Conservation (phyloP, 2,329 filamentous ascomycete genomes). For the Tolypocladium pustulatum region DNA sequence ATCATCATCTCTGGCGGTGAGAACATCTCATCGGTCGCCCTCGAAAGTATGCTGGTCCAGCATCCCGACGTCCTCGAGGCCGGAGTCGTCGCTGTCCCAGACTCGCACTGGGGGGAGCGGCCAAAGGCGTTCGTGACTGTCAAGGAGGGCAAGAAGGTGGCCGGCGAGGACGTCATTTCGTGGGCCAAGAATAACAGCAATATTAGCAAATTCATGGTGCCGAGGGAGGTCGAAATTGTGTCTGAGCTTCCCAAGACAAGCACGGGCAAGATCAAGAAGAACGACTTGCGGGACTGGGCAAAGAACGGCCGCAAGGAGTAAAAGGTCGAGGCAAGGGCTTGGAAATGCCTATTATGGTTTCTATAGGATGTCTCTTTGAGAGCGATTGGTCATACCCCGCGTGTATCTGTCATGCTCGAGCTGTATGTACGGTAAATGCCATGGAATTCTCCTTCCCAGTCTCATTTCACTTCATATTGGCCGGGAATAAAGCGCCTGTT, state of each 20-base stretch:
- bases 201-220: conserved; percentile 88
- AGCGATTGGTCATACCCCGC: background rate
- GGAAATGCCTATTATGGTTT: background rate
- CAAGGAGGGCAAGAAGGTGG: conserved; percentile 46
- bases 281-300: conserved; percentile 79
- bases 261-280: conserved; percentile 96
- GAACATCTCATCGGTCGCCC: conserved; percentile 88
- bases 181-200: conserved; percentile 76
- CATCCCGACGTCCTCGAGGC: conserved; percentile 87
- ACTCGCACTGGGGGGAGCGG: conserved; percentile 91
- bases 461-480: conserved; percentile 15
- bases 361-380: background rate
- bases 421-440: background rate
- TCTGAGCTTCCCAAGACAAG: conserved; percentile 87
- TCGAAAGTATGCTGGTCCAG: conserved; percentile 80
- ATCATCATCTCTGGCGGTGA: conserved; percentile 97
- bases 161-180: conserved; percentile 56
- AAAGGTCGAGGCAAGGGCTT: background rate
- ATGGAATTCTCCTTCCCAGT: background rate
- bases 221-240: conserved; percentile 65
- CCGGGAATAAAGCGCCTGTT: conserved; percentile 18
- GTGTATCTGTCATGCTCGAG: background rate
- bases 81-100: conserved; percentile 77
- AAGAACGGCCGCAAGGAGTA: conserved; percentile 14
- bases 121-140: conserved; percentile 89